Evolutionary conservation across 108 stramenopile genomes (phyloP).

Genomic region (Skeletonema tropicum): DNA sequence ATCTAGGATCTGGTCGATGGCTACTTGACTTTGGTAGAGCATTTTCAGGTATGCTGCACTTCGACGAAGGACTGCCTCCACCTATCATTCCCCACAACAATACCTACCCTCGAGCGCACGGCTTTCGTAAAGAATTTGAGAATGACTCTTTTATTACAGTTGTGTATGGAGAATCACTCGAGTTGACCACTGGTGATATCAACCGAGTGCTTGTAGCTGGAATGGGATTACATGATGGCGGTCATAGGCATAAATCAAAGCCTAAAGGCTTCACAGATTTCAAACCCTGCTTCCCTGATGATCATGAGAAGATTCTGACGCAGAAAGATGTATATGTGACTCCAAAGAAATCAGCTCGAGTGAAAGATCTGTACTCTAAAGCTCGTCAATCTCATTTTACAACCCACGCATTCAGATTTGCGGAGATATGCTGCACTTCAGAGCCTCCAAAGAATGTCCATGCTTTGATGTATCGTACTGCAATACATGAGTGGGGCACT

Average conservation of each 20-base stretch:
- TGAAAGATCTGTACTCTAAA: conserved; percentile 1
- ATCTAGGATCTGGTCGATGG: conserved; percentile 43
- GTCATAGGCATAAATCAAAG: conserved; percentile 24
- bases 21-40: conserved; percentile 49
- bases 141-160: conserved; percentile 21
- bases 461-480: conserved; percentile 39
- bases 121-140: conserved; percentile 10
- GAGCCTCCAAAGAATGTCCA: conserved; percentile 23
- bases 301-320: conserved; percentile 36
- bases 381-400: conserved; percentile 46
- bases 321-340: conserved; percentile 36
- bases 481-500: conserved; percentile 41
- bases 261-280: neutral
- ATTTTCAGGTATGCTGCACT: conserved; percentile 49
- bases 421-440: conserved; percentile 40
- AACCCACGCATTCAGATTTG: conserved; percentile 44
- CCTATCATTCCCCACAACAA: conserved; percentile 31
- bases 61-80: conserved; percentile 40
- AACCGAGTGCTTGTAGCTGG: conserved; percentile 44
- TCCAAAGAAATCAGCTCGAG: conserved; percentile 5
- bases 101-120: conserved; percentile 36
- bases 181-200: conserved; percentile 53
- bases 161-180: conserved; percentile 42
- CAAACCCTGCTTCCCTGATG: conserved; percentile 29
- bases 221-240: conserved; percentile 44